phyloP scores from a whole-genome alignment of 208 protist species.

The Lotmaria passim region DNA sequence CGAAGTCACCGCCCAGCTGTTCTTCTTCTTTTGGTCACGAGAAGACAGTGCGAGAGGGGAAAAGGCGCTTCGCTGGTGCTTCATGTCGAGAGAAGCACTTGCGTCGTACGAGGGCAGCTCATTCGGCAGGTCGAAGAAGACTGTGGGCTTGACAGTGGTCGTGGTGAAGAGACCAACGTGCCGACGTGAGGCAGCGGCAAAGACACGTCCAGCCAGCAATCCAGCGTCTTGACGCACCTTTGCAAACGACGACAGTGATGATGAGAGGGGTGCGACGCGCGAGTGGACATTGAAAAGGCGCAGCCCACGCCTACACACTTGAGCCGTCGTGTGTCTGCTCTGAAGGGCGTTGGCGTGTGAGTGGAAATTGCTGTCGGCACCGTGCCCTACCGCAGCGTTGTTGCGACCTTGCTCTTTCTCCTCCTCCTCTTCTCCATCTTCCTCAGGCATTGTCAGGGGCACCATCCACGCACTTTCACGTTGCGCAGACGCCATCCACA shows the following conservation, averaged over 20 bases:
- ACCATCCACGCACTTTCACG: constrained; percentile 34
- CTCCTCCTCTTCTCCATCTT: constrained; percentile 9
- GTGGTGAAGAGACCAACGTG: constrained; percentile 32
- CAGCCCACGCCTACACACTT: not conserved
- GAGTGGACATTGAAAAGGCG: constrained; percentile 28
- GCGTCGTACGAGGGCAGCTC: not conserved
- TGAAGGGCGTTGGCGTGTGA: too few species aligned
- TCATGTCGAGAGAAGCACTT: too few species aligned
- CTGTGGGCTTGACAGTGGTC: constrained; percentile 18
- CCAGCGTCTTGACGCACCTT: not conserved
- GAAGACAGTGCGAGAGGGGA: too few species aligned
- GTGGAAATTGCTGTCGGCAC: not conserved
- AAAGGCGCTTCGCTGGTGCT: too few species aligned
- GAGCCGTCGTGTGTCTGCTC: not conserved
- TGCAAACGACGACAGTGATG: not conserved
- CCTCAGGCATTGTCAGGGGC: constrained; percentile 25
- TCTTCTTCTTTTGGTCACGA: too few species aligned
- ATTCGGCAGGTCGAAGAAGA: constrained; percentile 20
- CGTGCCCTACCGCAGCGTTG: not conserved
- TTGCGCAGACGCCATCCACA: constrained; percentile 37
- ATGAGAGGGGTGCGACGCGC: not conserved
- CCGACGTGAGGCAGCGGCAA: constrained; percentile 16
- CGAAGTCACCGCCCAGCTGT: constrained; percentile 15
- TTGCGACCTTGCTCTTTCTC: too few species aligned
- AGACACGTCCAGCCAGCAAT: constrained; percentile 4